Base-by-base conservation (phyloP, 345 rosid genomes). In the Salix suchowensis region DNA sequence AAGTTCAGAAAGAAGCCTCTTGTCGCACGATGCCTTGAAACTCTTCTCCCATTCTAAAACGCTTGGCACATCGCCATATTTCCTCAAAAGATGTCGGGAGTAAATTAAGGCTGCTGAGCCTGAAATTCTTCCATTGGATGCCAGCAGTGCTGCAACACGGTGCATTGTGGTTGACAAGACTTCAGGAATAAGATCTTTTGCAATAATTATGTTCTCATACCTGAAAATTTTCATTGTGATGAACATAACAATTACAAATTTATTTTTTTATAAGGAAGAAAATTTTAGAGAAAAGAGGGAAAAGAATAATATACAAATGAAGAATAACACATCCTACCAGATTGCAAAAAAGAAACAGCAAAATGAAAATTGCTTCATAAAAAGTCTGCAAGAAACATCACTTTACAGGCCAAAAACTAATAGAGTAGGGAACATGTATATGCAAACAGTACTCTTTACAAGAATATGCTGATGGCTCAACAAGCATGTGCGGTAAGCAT, bases 1-100 rank as follows among this genome's bases (percentile, higher is more conserved):
- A 84, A 96, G 93, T 84, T 96, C 97, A 84, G 97, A 89, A 68
- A 91, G 74, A 65, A 94, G 89, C 79, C 97, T 87, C 86, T 91
- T 92, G 82, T 96, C 98, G 26, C 88, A 86, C 21, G 84, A 84
- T 81, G 85, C 79, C 85, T 85, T 92, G 78, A 89, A 87, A 85
- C 72, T 88, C 88, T 85, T 91, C 87, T 91, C 89, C 99, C 98
- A 96, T 79, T 94, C 96, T 71, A 85, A 68, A n/a, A 96, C 93
- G 85, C 98, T 90, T 68, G 90, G 88, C 84, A 90, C 83, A 54
- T 65, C 85, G 67, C 93, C 86, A 78, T 90, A 96, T 87, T 88
- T 92, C 87, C 86, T 94, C 81, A 92, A 71, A 58, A 96, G 86
- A 86, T 88, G 83, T 70, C 96, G 92, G 68, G 96, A 89, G 86